These are phyloP conservation scores for Remersonia thermophila DNA, from an alignment of 2,329 filamentous ascomycete species.

Conservation along the genomic window DNA sequence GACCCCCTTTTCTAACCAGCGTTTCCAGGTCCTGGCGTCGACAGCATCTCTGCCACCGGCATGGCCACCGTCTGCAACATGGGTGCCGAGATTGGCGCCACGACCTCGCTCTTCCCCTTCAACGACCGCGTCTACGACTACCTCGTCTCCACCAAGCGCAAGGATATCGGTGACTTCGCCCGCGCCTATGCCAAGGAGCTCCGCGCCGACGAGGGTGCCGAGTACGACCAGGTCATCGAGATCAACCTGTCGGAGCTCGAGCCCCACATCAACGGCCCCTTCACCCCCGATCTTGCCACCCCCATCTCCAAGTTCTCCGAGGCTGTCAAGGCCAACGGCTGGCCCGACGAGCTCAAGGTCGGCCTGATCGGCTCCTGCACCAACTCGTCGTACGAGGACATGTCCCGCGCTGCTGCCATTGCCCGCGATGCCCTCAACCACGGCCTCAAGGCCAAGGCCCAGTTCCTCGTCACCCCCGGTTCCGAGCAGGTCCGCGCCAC, in stretches of 20 bases:
- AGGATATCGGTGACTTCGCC: constrained; percentile 81
- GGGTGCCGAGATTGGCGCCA: constrained; percentile 65
- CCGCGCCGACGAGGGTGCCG: constrained; percentile 72
- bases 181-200: constrained; percentile 76
- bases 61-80: constrained; percentile 73
- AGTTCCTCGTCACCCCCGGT: constrained; percentile 92
- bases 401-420: constrained; percentile 86
- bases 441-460: constrained; percentile 82
- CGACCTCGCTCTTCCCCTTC: constrained; percentile 93
- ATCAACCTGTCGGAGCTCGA: constrained; percentile 92
- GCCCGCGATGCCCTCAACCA: constrained; percentile 82
- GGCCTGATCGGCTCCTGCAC: constrained; percentile 98
- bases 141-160: constrained; percentile 79
- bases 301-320: constrained; percentile 97
- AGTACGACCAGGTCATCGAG: constrained; percentile 94
- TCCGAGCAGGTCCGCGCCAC: constrained; percentile 95
- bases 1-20: no score
- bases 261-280: constrained; percentile 96
- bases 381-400: constrained; percentile 77
- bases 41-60: constrained; percentile 67
- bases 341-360: constrained; percentile 94
- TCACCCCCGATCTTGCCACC: constrained; percentile 95
- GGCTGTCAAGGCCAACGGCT: constrained; percentile 85
- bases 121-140: constrained; percentile 98
- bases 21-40: constrained; percentile 49